Base-by-base conservation (phyloP, 78 protist species). In the Dictyostelium firmibasis region DNA sequence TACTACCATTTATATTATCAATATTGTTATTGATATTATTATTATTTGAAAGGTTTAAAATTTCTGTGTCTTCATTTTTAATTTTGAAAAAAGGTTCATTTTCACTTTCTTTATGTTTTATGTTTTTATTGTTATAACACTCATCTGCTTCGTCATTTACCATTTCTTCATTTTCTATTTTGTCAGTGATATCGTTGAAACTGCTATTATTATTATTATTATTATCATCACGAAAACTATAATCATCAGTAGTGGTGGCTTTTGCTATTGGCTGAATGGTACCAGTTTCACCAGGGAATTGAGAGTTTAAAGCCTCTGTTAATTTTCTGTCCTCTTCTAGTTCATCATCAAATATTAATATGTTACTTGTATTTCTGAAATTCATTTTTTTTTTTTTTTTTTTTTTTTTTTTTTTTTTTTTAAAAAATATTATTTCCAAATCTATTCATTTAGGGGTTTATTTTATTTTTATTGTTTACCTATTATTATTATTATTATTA, bases 281-380 rank as follows among this genome's bases (percentile, higher is more conserved):
- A 60, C 86, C 86, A 81, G 44, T 31, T 33, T 81, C 86, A 53
- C 86, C 86, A n/a, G 69, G 69, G 20, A 81, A 81, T 33, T 29
- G 74, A 53, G 72, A 53, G 33, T 81, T 81, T 57, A 81, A 53
- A 31, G 62, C 33, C 5, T 57, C 74, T 18, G 74, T 13, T 31
- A 53, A 31, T 20, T 53, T 33, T 81, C 36, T 20, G 3, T 81
- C 86, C 6, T 53, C 74, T 31, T 81, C 86, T 2, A 81, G 31
- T 35, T 47, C 35, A 20, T 81, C 86, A 57, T 81, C 86, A 81
- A 81, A 81, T n/a, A 81, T 53, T 25, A 81, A 57, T 14, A 81
- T 38, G 62, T 50, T 50, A 18, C n/a, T 50, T 81, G 62, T 81
- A 57, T 76, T 76, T 27, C 53, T 76, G 38, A 35, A 35, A 41